Conservation (phyloP, 768 basidiomycete species). For the Kwoniella heveanensis region DNA sequence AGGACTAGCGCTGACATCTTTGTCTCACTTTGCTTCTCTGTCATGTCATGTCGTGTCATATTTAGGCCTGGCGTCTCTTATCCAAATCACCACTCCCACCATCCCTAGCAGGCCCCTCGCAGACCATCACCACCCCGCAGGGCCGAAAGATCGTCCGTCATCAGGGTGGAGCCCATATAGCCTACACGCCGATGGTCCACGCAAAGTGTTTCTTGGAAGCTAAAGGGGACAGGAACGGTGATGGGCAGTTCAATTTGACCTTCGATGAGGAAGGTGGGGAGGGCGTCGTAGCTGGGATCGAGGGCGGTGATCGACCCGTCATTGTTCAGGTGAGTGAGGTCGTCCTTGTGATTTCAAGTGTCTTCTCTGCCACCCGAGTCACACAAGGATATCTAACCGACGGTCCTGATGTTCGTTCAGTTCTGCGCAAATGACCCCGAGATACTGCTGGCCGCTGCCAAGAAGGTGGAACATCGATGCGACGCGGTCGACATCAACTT, state of each 20-base stretch:
- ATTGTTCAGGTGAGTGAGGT: conserved; percentile 66
- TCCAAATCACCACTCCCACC: conserved; percentile 61
- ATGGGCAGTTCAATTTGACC: conserved; percentile 55
- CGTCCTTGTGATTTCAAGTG: too few species aligned
- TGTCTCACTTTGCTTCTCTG: too few species aligned
- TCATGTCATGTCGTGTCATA: neutral
- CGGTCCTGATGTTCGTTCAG: conserved; percentile 51
- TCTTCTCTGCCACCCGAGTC: too few species aligned
- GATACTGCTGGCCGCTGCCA: conserved; percentile 74
- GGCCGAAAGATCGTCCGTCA: conserved; percentile 17
- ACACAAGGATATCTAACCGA: too few species aligned
- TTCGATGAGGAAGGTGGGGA: conserved; percentile 79
- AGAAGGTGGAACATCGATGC: conserved; percentile 72
- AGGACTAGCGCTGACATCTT: too few species aligned
- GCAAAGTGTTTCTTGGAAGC: conserved; percentile 63
- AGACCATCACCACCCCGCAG: conserved; percentile 12
- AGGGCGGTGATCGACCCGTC: conserved; percentile 71
- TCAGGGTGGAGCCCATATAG: conserved; percentile 62
- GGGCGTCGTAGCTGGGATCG: conserved; percentile 43
- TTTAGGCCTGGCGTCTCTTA: conserved; percentile 83
- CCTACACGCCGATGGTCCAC: conserved; percentile 99
- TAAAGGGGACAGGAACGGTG: conserved; percentile 23
- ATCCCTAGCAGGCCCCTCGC: conserved; percentile 39
- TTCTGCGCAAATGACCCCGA: conserved; percentile 91
- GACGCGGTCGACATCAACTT: conserved; percentile 95